Base-by-base conservation (phyloP, 768 basidiomycete genomes). In the Asterophora parasitica region DNA sequence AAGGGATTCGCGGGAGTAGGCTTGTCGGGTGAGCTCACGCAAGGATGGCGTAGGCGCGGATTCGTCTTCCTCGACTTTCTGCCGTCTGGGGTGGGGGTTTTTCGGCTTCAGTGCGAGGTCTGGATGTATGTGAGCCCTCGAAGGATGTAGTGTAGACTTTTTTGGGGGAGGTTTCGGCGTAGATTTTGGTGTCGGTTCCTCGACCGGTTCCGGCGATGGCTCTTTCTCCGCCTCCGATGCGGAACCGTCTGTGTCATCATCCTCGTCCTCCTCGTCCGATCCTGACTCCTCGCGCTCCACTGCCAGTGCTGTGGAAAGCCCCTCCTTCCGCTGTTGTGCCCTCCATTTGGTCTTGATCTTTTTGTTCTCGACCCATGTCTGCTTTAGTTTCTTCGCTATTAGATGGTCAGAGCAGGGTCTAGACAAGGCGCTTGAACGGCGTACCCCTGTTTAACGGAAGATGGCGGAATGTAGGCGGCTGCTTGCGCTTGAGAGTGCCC, bases 281-380 rank as follows among this genome's bases (percentile, higher is more conserved):
- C 23, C 46, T 20, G 12, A 37, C 30, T 54, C 61, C 35, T 54
- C 53, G 15, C 45, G 50, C 19, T 60, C 41, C 19, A 49, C n/a
- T 52, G 53, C 49, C 28, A 53, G 54, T 13, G 58, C 38, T 20
- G 61, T 59, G 28, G 56, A 48, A 30, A 67, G 43, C 13, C 63
- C 69, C 49, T 71, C 67, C 46, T 69, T 74, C 49, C 75, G 75
- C 68, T 85, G 88, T 68, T 87, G 73, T 30, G 78, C 72, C 58
- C 77, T 85, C 86, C 89, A 92, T 69, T 85, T 77, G 55, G 77
- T 79, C 59, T 84, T 87, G 47, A 90, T 77, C 67, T 90, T 91
- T 50, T 76, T 76, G 51, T 76, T 81, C 47, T 85, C 75, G 8
- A 94, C 76, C 81, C 92, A 93, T 49, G 79, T 75, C 61, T 79